Evolutionary conservation across 768 basidiomycete genomes (phyloP).

Genomic region (Hysterangium stoloniferum): DNA sequence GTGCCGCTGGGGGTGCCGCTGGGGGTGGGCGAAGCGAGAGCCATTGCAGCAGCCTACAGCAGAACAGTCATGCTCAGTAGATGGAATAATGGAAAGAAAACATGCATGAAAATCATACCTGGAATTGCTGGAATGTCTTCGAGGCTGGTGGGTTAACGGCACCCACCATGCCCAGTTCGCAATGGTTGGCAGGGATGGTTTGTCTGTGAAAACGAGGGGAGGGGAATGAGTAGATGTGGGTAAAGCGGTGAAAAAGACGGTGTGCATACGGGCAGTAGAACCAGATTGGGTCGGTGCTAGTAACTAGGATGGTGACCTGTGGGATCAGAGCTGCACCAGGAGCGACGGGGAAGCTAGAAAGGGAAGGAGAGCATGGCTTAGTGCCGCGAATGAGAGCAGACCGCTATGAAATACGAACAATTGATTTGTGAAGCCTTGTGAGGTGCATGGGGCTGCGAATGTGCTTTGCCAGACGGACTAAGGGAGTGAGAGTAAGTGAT

Average conservation of each 20-base stretch:
- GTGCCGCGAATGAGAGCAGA: background rate
- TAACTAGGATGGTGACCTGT: slow-evolving; percentile 39
- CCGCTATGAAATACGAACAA: background rate
- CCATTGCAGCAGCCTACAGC: too few relatives aligned
- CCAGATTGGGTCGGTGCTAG: slow-evolving; percentile 46
- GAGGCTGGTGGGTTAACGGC: slow-evolving; percentile 43
- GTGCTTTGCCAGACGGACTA: slow-evolving; percentile 39
- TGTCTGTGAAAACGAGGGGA: background rate
- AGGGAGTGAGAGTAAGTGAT: background rate
- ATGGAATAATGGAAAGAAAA: too few relatives aligned
- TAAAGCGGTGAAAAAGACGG: background rate
- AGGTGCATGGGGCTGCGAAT: slow-evolving; percentile 37
- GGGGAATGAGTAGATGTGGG: background rate
- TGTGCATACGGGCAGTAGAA: slow-evolving; percentile 41
- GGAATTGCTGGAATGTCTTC: slow-evolving; percentile 43
- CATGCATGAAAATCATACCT: slow-evolving; percentile 26
- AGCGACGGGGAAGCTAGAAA: slow-evolving; percentile 30
- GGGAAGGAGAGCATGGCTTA: slow-evolving; percentile 28
- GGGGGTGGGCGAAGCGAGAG: too few relatives aligned
- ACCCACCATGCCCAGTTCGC: slow-evolving; percentile 52
- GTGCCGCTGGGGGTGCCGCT: too few relatives aligned
- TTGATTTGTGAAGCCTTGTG: slow-evolving; percentile 47
- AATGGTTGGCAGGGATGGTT: slow-evolving; percentile 36
- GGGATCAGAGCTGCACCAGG: slow-evolving; percentile 28
- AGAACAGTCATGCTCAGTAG: too few relatives aligned